Evolutionary conservation across 345 rosid species (phyloP).

Genomic region (Pseudoturritis turrita): DNA sequence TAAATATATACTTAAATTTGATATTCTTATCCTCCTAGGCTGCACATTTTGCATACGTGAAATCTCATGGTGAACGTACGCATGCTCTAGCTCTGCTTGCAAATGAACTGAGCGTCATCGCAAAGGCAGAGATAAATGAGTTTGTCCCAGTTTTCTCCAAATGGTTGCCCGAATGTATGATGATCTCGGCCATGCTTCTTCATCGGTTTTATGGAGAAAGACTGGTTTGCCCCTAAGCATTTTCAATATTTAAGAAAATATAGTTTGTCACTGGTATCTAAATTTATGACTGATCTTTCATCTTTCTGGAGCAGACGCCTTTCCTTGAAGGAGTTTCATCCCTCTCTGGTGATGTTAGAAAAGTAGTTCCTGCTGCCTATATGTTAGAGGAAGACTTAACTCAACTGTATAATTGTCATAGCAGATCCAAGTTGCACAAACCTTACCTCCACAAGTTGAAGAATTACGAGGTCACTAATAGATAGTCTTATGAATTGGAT

Average conservation of each 20-base stretch:
- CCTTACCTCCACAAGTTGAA: conserved; percentile 40
- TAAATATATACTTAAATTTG: background rate
- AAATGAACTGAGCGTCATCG: conserved; percentile 64
- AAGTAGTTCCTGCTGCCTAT: conserved; percentile 79
- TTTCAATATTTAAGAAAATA: conserved; percentile 6
- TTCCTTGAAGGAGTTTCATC: conserved; percentile 64
- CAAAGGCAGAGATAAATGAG: conserved; percentile 62
- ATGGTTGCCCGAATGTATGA: conserved; percentile 65
- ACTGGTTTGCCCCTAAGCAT: conserved; percentile 57
- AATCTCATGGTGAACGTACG: conserved; percentile 47
- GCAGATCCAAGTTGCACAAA: conserved; percentile 34
- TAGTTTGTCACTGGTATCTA: conserved; percentile 5
- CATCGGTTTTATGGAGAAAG: conserved; percentile 83
- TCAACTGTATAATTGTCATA: conserved; percentile 47
- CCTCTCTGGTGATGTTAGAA: conserved; percentile 72
- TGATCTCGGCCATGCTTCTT: conserved; percentile 52
- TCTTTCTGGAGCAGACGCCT: conserved; percentile 51
- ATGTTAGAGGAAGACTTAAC: conserved; percentile 59
- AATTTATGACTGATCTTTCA: conserved; percentile 10
- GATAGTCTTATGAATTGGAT: background rate
- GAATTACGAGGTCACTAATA: conserved; percentile 56
- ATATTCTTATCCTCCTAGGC: conserved; percentile 41
- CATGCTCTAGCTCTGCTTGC: conserved; percentile 87
- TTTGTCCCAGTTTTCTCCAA: conserved; percentile 62
- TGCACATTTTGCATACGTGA: conserved; percentile 47